Evolutionary conservation across 78 protist genomes (phyloP), one percentile per base, ranked within the genome.

Genomic region (Monosiga brevicollis): DNA sequence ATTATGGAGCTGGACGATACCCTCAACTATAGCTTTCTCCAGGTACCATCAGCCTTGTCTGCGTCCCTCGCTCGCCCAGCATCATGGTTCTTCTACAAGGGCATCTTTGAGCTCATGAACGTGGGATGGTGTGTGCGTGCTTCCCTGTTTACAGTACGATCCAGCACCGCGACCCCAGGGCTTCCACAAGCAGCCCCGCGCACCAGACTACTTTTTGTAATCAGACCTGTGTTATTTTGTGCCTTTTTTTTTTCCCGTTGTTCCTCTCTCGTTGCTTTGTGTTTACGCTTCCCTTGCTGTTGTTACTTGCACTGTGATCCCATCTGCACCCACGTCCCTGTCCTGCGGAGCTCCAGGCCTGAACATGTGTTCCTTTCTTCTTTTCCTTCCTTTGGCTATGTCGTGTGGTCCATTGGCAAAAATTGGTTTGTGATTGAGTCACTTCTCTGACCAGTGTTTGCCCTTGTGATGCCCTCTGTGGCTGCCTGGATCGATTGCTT

Each of bases 141-240:
- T 41, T 2, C 83, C 26, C 43, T 35, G 38, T 42, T 49, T 95
- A 9, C 98, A 96, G 74, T 98, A 94, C 83, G 98, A 96, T 43
- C 98, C 99, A 1, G 98, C 99, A 0, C 99, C 99, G 24, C 76
- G 98, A 9, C 81, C 94, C 26, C 99, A 98, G 15, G 97, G 95
- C 87, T 94, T 95, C 29, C 95, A 95, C 34, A 93, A 95, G n/a
- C 75, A 95, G 37, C 91, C 95, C 37, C 87, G 94, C 6, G 87
- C 97, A 2, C 99, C 99, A 1, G 98, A 49, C 62, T 49, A 49
- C 62, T 49, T 49, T 49, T 15, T 49, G 29, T 49, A 15, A 49
- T 6, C 6, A 15, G 62, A 49, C 62, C 62, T 49, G 29, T 49
- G 6, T 49, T 49, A 15, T 15, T 15, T 6, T 49, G 62, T 49